Evolutionary conservation across 805 yeast species (phyloP).

Genomic region (Wickerhamomyces silvicola): DNA sequence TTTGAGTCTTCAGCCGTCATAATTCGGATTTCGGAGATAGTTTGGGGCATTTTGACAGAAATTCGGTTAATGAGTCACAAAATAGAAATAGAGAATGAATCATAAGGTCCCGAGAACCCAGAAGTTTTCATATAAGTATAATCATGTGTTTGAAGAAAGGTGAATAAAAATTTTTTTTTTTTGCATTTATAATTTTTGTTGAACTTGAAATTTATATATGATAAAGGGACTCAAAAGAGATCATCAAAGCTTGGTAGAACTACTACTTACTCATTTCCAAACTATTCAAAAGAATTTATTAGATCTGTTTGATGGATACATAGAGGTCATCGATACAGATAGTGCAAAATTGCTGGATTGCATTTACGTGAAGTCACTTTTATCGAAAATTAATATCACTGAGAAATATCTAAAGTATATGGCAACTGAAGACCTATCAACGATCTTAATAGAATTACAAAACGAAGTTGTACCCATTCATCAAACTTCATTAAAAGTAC

Average conservation of each 20-base stretch:
- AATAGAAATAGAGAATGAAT: no score
- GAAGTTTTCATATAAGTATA: no score
- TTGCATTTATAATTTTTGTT: no score
- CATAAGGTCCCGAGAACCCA: no score
- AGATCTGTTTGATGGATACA: conserved; percentile 1
- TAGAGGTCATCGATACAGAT: not conserved
- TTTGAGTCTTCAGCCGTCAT: no score
- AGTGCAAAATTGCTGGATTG: conserved; percentile 1
- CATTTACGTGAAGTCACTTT: not conserved
- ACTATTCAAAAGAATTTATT: not conserved
- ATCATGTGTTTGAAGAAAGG: not conserved
- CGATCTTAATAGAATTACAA: not conserved
- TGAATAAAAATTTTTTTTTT: not conserved
- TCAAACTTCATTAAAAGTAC: not conserved
- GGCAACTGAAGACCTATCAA: not conserved
- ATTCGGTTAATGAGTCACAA: no score
- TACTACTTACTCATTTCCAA: conserved; percentile 1
- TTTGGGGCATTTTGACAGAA: no score
- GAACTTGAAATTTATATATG: not conserved
- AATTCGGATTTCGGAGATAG: no score
- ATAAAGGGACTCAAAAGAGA: conserved; percentile 2
- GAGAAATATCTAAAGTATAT: not conserved
- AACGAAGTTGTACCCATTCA: not conserved
- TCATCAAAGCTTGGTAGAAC: conserved; percentile 1
- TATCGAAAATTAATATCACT: not conserved